These are phyloP conservation scores for Penicillium ucsense DNA, from an alignment of 495 filamentous ascomycete species.

Conservation along the genomic window DNA sequence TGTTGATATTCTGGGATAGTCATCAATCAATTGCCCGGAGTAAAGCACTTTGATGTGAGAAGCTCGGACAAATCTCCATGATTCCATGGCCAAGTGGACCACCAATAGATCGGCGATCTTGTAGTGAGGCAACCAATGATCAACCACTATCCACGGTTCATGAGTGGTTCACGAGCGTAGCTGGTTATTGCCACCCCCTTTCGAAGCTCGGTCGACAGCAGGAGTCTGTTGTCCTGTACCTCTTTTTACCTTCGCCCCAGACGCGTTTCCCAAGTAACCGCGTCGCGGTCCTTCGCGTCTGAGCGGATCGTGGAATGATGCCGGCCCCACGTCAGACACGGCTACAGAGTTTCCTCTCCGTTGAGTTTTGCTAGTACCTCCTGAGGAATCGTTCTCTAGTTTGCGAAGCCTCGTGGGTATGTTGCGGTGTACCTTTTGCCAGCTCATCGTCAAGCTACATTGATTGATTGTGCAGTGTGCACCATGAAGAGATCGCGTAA, in stretches of 20 bases:
- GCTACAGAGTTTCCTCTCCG: not conserved
- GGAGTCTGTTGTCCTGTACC: not conserved
- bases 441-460: conserved; percentile 1
- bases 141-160: too few relatives aligned
- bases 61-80: too few relatives aligned
- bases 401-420: conserved; percentile 4
- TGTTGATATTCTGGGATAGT: too few relatives aligned
- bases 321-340: conserved; percentile 15
- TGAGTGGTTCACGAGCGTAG: too few relatives aligned
- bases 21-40: too few relatives aligned
- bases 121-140: too few relatives aligned
- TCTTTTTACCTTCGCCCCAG: not conserved
- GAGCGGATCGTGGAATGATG: conserved; percentile 17
- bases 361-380: not conserved
- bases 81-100: too few relatives aligned
- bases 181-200: too few relatives aligned
- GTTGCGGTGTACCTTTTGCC: conserved; percentile 13
- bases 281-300: conserved; percentile 15
- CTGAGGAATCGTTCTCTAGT: not conserved
- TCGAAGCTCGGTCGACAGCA: too few relatives aligned
- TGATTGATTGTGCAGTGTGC: not conserved
- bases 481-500: not conserved
- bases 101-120: too few relatives aligned
- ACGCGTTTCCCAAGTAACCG: conserved; percentile 28
- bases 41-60: too few relatives aligned